Conservation (phyloP, 179 eudicot genomes). For the Actinidia chinensis region DNA sequence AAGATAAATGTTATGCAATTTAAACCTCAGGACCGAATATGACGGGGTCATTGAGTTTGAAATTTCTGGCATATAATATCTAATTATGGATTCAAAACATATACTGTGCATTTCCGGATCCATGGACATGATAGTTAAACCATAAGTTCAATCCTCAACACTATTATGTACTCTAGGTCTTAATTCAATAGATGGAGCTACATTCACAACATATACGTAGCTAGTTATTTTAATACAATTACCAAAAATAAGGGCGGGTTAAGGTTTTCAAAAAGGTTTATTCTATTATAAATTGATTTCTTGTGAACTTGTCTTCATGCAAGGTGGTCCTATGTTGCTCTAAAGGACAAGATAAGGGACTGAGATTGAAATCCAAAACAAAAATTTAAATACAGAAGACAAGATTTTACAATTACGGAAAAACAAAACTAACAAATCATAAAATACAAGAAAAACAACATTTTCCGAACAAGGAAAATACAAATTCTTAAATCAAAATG, state of each 20-base stretch:
- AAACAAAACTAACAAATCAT: no score
- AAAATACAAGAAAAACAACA: not conserved
- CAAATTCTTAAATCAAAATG: no score
- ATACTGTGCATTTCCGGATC: not conserved
- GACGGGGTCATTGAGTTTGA: not conserved
- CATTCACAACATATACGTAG: not conserved
- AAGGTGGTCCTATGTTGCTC: not conserved
- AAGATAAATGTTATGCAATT: not conserved
- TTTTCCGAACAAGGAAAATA: no score
- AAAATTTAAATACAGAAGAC: not conserved
- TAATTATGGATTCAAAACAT: not conserved
- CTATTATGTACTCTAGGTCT: no score
- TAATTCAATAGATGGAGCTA: not conserved
- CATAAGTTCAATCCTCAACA: not conserved
- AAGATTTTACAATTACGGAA: no score
- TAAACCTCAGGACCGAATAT: not conserved
- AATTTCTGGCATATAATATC: not conserved
- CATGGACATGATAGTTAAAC: not conserved
- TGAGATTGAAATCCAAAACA: not conserved
- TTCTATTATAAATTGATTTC: not conserved
- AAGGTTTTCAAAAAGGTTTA: not conserved
- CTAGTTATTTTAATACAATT: not conserved
- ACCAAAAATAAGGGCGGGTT: not conserved
- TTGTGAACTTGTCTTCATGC: conserved; percentile 4
- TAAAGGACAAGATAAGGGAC: not conserved